These are phyloP conservation scores for Pachyrhizus erosus DNA, from an alignment of 306 rosid genomes.

Conservation along the genomic window DNA sequence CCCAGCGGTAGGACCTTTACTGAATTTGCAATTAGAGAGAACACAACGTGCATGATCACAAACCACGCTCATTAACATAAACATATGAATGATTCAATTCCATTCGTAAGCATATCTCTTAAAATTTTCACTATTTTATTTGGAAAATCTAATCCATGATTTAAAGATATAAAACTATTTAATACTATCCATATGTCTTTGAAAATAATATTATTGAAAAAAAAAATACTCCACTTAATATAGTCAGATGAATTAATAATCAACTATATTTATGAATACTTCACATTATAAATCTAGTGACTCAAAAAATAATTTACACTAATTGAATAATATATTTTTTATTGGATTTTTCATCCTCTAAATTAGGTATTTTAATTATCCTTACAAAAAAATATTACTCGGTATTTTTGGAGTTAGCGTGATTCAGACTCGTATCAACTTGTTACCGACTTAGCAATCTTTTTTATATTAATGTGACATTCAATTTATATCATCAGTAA, in stretches of 20 bases:
- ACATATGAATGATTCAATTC: constrained; percentile 30
- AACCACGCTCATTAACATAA: constrained; percentile 24
- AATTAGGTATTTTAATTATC: neutral
- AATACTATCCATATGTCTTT: no score
- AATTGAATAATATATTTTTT: neutral
- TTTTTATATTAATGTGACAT: neutral
- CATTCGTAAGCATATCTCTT: constrained; percentile 5
- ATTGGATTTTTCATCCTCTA: neutral
- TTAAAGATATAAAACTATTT: neutral
- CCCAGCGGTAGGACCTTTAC: constrained; percentile 20
- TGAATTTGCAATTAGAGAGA: constrained; percentile 33
- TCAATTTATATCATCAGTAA: neutral
- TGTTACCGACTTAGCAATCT: neutral
- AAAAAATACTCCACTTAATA: no score
- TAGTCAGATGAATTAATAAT: no score
- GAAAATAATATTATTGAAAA: no score
- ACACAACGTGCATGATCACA: constrained; percentile 35
- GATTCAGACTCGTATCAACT: neutral
- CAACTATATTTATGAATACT: no score
- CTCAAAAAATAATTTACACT: neutral
- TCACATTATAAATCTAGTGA: no score
- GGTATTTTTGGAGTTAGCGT: neutral
- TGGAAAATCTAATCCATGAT: constrained; percentile 2
- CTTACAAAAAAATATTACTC: neutral
- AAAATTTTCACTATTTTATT: neutral